Conservation (phyloP, 805 yeast genomes). For the Suhomyces tanzawaensis region DNA sequence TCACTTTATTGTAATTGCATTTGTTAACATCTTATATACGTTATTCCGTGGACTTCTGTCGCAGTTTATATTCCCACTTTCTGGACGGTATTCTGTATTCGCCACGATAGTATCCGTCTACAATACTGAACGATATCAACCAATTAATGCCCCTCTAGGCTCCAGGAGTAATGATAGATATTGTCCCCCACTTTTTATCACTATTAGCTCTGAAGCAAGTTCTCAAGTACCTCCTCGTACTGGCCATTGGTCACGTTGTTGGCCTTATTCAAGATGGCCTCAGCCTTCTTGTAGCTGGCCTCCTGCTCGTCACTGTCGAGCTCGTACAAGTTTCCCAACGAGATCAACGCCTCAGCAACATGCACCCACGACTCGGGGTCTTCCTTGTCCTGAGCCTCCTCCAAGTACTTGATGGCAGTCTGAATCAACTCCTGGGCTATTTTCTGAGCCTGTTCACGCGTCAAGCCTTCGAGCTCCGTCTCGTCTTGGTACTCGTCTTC, state of each 20-base stretch:
- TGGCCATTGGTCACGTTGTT: slow-evolving; percentile 79
- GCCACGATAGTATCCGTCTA: too few species aligned
- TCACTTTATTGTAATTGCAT: too few species aligned
- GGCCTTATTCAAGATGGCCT: slow-evolving; percentile 62
- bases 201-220: slow-evolving; percentile 34
- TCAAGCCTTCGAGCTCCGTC: slow-evolving; percentile 35
- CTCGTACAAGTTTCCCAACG: slow-evolving; percentile 71
- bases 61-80: too few species aligned
- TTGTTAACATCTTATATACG: too few species aligned
- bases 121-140: too few species aligned
- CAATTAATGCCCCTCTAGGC: too few species aligned
- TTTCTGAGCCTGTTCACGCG: slow-evolving; percentile 43
- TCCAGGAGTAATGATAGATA: too few species aligned
- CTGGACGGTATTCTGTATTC: too few species aligned
- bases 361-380: slow-evolving; percentile 81
- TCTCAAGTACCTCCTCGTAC: slow-evolving; percentile 61
- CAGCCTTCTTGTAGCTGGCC: slow-evolving; percentile 64
- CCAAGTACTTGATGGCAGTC: slow-evolving; percentile 57
- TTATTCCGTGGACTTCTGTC: too few species aligned
- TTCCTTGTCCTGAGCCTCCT: slow-evolving; percentile 60
- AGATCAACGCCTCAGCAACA: slow-evolving; percentile 82
- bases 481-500: slow-evolving; percentile 46
- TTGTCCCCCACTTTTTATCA: too few species aligned
- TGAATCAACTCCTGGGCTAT: slow-evolving; percentile 47
- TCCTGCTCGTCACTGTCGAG: slow-evolving; percentile 69